Evolutionary conservation across 1,284 basidiomycete species (phyloP), one percentile per base, ranked within the genome.

Genomic region (Ceraceosorus guamensis): DNA sequence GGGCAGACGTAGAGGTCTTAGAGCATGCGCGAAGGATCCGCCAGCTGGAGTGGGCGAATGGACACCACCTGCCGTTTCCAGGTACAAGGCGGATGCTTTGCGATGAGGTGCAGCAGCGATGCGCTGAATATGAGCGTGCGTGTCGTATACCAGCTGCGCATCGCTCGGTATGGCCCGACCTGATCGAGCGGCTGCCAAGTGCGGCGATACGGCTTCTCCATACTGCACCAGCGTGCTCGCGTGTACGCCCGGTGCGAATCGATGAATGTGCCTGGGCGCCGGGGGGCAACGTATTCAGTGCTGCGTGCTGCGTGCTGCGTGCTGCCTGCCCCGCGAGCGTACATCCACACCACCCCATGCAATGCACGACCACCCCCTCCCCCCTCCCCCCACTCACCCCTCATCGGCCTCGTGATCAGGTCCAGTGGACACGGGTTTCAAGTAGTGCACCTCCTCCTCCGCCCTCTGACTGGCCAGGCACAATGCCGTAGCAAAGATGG

Each of bases 31-130:
- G 76, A 97, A 93, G 2, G 89, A 89, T 0, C 86, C 85, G 0
- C 91, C 91, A 0, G 86, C 86, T 1, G 91, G 80, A 0, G 87
- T 85, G 0, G 93, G 93, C 59, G 89, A 93, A 71, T 97, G 92
- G 1, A 96, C 89, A 47, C 92, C 91, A 81, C 92, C 92, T 6
- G 91, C 92, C 5, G 93, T 93, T 79, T 98, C 93, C 47, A 97
- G 79, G 71, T 87, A 96, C 79, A 92, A 83, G 67, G 67, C 50
- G 8, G 34, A 16, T 31, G 45, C 16, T 34, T 6, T 10, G 24
- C 37, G 14, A 24, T 31, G 10, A 6, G 47, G 51, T 34, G 33
- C 4, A 1, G 47, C 41, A 35, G 37, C 51, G 8, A 51, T 33
- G 7, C 46, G n/a, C 4, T 46, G 30, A 10, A 88, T 83, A 70